phyloP scores from a whole-genome alignment of 352 stramenopile species.

The Globisporangium spiculum region DNA sequence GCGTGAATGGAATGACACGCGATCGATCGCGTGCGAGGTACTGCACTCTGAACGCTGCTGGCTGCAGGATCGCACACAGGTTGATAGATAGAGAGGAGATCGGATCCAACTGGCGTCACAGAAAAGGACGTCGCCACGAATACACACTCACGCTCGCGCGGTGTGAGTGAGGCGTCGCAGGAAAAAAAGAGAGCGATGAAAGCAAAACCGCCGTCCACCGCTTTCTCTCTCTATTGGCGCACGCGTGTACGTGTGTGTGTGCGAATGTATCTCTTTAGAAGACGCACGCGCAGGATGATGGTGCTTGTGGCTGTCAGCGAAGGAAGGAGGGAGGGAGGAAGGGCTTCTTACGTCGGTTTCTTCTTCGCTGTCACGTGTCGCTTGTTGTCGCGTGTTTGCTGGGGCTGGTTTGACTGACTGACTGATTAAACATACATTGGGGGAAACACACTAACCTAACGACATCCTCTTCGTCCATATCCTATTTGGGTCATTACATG shows the following conservation, averaged over 20 bases:
- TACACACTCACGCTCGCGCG: background rate
- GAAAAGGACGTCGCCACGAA: background rate
- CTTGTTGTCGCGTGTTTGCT: background rate
- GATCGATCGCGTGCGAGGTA: background rate
- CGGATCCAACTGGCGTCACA: background rate
- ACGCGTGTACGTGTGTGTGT: background rate
- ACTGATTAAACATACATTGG: too few species aligned
- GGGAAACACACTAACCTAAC: too few species aligned
- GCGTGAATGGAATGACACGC: slow-evolving; percentile 3
- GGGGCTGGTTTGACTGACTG: too few species aligned
- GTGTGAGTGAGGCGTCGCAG: background rate
- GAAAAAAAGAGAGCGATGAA: background rate
- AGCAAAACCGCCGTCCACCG: background rate
- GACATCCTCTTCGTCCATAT: too few species aligned
- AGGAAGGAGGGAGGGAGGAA: background rate
- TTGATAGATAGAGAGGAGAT: background rate
- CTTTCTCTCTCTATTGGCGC: background rate
- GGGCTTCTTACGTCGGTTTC: slow-evolving; percentile 9
- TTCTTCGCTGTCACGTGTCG: background rate
- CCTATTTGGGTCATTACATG: too few species aligned
- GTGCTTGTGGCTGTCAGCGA: background rate
- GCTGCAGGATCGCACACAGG: background rate
- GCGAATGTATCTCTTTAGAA: background rate
- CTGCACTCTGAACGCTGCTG: background rate
- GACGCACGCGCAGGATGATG: background rate